A percentile compares a stretch with the other conserved stretches of the same genome.
Evolutionary conservation across 495 filamentous ascomycete species (phyloP).

Genomic region (Aspergillus heteromorphus): DNA sequence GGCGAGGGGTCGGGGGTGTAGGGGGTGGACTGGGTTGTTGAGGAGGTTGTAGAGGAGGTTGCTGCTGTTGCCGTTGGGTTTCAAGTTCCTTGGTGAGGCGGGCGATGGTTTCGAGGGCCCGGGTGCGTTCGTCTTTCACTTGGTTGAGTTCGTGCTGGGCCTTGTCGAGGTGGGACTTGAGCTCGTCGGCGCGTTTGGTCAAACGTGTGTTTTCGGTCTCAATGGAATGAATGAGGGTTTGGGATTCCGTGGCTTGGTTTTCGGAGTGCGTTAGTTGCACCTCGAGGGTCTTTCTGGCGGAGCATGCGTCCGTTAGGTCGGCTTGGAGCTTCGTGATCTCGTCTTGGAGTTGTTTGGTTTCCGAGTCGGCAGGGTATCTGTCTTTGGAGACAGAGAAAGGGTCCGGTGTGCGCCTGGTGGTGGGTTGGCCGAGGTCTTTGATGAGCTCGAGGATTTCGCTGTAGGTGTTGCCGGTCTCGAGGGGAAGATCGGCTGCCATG

Average conservation of each 20-base stretch:
- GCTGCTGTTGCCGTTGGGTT: conserved; percentile 14
- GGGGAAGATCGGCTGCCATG: conserved; percentile 37
- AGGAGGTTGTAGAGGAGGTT: conserved; percentile 16
- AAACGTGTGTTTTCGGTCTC: conserved; percentile 44
- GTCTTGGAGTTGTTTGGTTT: conserved; percentile 22
- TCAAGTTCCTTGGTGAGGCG: conserved; percentile 80
- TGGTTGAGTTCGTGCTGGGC: conserved; percentile 29
- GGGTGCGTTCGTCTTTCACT: conserved; percentile 32
- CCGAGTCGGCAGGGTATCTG: conserved; percentile 3
- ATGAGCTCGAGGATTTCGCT: conserved; percentile 41
- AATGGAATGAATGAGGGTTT: conserved; percentile 39
- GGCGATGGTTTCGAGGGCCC: conserved; percentile 66
- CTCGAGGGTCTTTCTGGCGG: conserved; percentile 28
- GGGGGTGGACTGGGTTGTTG: conserved; percentile 27
- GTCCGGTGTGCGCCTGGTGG: conserved; percentile 15
- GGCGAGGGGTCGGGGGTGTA: conserved; percentile 19
- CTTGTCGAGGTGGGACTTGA: conserved; percentile 31
- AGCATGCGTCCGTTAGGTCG: conserved; percentile 23
- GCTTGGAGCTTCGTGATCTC: conserved; percentile 28
- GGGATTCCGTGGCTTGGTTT: conserved; percentile 37
- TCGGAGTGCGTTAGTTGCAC: conserved; percentile 29
- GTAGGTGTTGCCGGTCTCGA: conserved; percentile 32
- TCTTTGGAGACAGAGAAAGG: background rate
- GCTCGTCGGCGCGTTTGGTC: conserved; percentile 26
- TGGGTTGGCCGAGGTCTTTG: conserved; percentile 29